Evolutionary conservation across 2,329 filamentous ascomycete species (phyloP).

Genomic region (Trichoderma sp.): DNA sequence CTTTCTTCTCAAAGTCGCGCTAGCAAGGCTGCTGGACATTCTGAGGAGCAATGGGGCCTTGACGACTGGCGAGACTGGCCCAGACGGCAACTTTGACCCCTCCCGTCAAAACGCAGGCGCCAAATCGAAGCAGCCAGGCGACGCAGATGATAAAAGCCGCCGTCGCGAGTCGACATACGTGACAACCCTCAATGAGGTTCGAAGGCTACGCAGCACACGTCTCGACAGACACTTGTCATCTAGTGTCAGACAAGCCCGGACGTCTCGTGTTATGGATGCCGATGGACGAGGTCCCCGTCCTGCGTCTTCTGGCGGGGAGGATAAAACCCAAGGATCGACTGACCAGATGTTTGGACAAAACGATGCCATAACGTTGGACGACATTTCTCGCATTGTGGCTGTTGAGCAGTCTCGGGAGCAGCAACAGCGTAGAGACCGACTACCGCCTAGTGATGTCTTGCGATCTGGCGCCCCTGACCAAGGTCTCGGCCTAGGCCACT

Average conservation of each 20-base stretch:
- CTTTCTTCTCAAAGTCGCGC: conserved; percentile 84
- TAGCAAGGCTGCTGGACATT: conserved; percentile 84
- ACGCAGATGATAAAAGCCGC: conserved; percentile 51
- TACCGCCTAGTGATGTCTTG: conserved; percentile 60
- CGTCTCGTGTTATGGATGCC: conserved; percentile 82
- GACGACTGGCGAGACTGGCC: conserved; percentile 63
- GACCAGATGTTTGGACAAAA: conserved; percentile 86
- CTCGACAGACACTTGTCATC: conserved; percentile 93
- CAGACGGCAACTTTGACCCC: conserved; percentile 49
- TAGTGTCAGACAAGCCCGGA: conserved; percentile 84
- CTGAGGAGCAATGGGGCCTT: conserved; percentile 79
- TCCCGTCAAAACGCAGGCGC: conserved; percentile 58
- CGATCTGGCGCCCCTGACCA: conserved; percentile 46
- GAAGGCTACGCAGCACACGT: conserved; percentile 83
- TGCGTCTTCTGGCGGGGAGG: conserved; percentile 65
- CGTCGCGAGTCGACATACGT: conserved; percentile 78
- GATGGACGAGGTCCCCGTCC: conserved; percentile 63
- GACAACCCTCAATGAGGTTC: conserved; percentile 93
- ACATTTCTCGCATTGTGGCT: conserved; percentile 93
- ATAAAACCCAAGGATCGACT: conserved; percentile 53
- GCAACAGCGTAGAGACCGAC: conserved; percentile 60
- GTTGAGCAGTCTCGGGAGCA: conserved; percentile 93
- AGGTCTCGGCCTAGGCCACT: conserved; percentile 62
- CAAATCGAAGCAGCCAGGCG: conserved; percentile 66
- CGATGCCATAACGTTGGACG: conserved; percentile 89